These are phyloP conservation scores for Plasmodium gallinaceum DNA, from an alignment of 169 alveolate species.

Conservation along the genomic window DNA sequence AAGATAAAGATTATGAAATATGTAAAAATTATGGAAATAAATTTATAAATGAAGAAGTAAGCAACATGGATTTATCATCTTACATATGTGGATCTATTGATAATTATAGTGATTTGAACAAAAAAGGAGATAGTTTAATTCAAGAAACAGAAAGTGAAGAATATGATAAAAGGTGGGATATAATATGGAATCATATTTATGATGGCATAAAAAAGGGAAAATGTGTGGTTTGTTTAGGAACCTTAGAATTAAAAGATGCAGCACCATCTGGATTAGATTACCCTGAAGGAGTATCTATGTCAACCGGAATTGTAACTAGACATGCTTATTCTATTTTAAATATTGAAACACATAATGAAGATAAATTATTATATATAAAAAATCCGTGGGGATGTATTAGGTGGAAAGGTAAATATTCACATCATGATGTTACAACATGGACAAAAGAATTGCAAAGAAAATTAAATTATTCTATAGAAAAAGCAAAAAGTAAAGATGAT, in stretches of 20 bases:
- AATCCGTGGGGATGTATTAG: constrained; percentile 96
- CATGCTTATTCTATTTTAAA: constrained; percentile 91
- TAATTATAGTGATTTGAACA: constrained; percentile 39
- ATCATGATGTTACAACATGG: constrained; percentile 82
- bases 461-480: constrained; percentile 70
- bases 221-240: constrained; percentile 89
- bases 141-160: constrained; percentile 13
- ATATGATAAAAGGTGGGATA: constrained; percentile 76
- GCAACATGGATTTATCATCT: constrained; percentile 54
- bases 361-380: constrained; percentile 87
- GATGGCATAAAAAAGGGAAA: constrained; percentile 84
- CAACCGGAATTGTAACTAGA: constrained; percentile 88
- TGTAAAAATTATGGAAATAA: not conserved
- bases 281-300: constrained; percentile 87
- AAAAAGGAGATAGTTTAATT: constrained; percentile 6
- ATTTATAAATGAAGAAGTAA: constrained; percentile 25
- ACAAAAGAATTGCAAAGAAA: constrained; percentile 76
- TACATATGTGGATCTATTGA: constrained; percentile 48
- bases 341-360: constrained; percentile 80
- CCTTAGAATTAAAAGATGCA: constrained; percentile 85
- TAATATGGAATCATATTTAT: constrained; percentile 81
- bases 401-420: constrained; percentile 91
- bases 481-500: constrained; percentile 81
- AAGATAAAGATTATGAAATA: constrained; percentile 21
- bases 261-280: constrained; percentile 82